Conservation (phyloP, 352 stramenopile genomes). For the Globisporangium ultimum region DNA sequence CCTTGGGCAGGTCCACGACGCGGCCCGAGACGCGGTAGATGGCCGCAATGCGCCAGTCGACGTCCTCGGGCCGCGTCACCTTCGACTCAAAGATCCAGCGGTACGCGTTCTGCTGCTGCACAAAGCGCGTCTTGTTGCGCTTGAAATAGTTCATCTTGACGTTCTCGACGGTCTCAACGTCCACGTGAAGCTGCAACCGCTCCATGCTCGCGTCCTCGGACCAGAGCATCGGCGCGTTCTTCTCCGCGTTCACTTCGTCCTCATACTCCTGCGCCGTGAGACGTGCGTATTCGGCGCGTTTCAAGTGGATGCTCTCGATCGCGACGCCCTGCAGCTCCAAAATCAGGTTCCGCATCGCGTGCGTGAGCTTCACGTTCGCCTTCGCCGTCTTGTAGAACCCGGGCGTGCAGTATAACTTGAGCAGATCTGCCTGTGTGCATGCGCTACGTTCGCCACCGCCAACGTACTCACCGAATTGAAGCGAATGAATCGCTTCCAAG, state of each 20-base stretch:
- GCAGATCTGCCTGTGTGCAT: background rate
- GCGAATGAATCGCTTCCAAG: constrained; percentile 6
- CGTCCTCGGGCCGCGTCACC: constrained; percentile 43
- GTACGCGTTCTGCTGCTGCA: constrained; percentile 10
- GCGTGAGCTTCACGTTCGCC: constrained; percentile 3
- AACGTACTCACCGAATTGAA: constrained; percentile 3
- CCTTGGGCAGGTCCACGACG: background rate
- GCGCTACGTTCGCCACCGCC: background rate
- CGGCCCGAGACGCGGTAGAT: constrained; percentile 3
- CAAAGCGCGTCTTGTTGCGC: background rate
- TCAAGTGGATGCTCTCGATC: constrained; percentile 4
- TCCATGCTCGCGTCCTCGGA: constrained; percentile 3
- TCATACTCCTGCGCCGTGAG: constrained; percentile 6
- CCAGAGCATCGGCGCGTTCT: background rate
- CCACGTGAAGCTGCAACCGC: constrained; percentile 2
- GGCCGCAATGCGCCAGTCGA: constrained; percentile 45
- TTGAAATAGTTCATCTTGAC: constrained; percentile 9
- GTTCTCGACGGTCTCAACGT: constrained; percentile 9
- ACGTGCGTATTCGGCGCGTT: constrained; percentile 3
- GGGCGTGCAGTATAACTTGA: constrained; percentile 5
- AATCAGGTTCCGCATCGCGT: constrained; percentile 8
- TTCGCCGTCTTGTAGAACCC: constrained; percentile 4
- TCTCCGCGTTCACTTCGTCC: background rate
- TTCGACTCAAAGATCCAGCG: constrained; percentile 43
- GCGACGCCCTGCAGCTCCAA: background rate